Evolutionary conservation across 495 filamentous ascomycete species (phyloP).

Genomic region (Penicillium canescens): DNA sequence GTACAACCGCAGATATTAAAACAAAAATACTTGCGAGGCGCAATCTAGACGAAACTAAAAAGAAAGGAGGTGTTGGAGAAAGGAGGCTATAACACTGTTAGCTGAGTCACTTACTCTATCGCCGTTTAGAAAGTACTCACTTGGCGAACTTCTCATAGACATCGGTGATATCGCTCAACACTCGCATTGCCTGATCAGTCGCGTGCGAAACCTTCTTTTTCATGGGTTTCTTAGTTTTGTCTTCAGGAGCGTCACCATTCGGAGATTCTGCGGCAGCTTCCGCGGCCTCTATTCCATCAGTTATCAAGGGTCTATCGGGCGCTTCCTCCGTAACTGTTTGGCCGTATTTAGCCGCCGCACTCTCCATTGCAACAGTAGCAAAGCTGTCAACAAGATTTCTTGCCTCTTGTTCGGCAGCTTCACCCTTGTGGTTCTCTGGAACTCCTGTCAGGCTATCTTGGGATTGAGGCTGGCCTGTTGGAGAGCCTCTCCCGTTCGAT

Average conservation of each 20-base stretch:
- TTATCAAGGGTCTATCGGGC: constrained; percentile 48
- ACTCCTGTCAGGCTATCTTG: constrained; percentile 79
- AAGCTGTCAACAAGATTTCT: constrained; percentile 78
- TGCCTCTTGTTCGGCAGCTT: constrained; percentile 84
- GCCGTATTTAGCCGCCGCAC: constrained; percentile 72
- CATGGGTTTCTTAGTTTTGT: constrained; percentile 85
- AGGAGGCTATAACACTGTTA: constrained; percentile 54
- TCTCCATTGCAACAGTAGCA: constrained; percentile 70
- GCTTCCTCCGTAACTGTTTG: constrained; percentile 47
- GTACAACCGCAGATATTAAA: constrained; percentile 54
- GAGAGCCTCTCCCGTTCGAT: constrained; percentile 63
- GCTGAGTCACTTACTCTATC: not conserved
- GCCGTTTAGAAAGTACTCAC: constrained; percentile 36
- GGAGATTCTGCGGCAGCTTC: constrained; percentile 59
- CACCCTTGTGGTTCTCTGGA: constrained; percentile 81
- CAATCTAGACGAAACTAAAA: constrained; percentile 58
- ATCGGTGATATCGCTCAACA: constrained; percentile 71
- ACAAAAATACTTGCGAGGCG: constrained; percentile 62
- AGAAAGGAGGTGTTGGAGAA: constrained; percentile 77
- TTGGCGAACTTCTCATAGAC: constrained; percentile 81
- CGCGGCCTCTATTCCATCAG: constrained; percentile 61
- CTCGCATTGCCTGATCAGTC: constrained; percentile 76
- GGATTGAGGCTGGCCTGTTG: constrained; percentile 69
- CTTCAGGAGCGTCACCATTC: constrained; percentile 55
- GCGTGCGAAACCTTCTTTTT: constrained; percentile 75